These are phyloP conservation scores for Thielaviopsis ethacetica DNA, from an alignment of 2,329 filamentous ascomycete species.

Conservation along the genomic window DNA sequence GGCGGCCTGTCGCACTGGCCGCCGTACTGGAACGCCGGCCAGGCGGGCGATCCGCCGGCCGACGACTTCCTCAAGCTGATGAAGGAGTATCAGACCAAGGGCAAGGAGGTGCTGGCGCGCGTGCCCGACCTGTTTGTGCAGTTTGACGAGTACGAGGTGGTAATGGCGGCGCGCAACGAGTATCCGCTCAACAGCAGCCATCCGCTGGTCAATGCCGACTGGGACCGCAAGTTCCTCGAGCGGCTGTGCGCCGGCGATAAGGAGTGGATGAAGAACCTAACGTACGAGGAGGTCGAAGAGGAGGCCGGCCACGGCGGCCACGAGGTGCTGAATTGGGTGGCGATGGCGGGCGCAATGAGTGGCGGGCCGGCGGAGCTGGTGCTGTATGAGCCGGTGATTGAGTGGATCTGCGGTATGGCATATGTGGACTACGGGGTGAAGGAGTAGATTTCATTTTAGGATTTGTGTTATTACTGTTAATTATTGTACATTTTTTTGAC, in stretches of 20 bases:
- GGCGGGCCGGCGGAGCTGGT: too few relatives aligned
- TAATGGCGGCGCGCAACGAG: slow-evolving; percentile 18
- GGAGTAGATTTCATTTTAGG: too few relatives aligned
- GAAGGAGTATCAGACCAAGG: slow-evolving; percentile 18
- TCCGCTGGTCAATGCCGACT: slow-evolving; percentile 18
- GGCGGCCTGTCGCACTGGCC: slow-evolving; percentile 19
- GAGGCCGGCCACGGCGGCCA: not conserved
- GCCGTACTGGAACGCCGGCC: slow-evolving; percentile 17
- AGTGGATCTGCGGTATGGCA: too few relatives aligned
- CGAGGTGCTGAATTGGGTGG: not conserved
- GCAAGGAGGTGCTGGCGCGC: slow-evolving; percentile 15
- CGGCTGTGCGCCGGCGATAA: slow-evolving; percentile 14
- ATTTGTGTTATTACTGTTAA: too few relatives aligned
- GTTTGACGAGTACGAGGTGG: slow-evolving; percentile 19
- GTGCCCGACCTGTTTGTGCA: slow-evolving; percentile 17
- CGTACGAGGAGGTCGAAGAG: not conserved
- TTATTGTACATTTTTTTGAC: too few relatives aligned
- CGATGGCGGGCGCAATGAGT: too few relatives aligned
- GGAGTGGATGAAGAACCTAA: not conserved
- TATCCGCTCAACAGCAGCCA: slow-evolving; percentile 18
- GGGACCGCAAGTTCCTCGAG: slow-evolving; percentile 17
- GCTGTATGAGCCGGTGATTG: too few relatives aligned
- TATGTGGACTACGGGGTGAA: too few relatives aligned
- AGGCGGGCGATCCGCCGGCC: slow-evolving; percentile 15
- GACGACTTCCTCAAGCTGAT: slow-evolving; percentile 18